A percentile compares a stretch with the other conserved stretches of the same genome.
phyloP scores from a whole-genome alignment of 2,329 filamentous ascomycete species.

The Pseudovirgaria hyperparasitica region DNA sequence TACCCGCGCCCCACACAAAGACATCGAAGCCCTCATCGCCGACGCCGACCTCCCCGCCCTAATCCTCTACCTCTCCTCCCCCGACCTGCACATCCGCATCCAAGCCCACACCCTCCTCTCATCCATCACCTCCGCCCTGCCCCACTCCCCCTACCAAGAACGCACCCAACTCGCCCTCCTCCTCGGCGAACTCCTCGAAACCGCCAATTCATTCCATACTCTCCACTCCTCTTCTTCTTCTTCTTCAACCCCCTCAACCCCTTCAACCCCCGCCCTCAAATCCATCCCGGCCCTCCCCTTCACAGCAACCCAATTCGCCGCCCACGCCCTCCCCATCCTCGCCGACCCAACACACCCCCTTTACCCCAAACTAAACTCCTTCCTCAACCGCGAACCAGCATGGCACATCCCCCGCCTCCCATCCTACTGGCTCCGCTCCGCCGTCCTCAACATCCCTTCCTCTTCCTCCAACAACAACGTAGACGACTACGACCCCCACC shows the following conservation, averaged over 20 bases:
- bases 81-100: conserved; percentile 61
- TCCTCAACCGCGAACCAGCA: conserved; percentile 61
- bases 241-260: no score
- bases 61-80: conserved; percentile 62
- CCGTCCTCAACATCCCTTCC: conserved; percentile 63
- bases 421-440: conserved; percentile 51
- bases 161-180: conserved; percentile 65
- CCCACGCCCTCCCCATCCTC: conserved; percentile 55
- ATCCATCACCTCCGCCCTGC: conserved; percentile 4
- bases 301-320: conserved; percentile 63
- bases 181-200: conserved; percentile 68
- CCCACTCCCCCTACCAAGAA: conserved; percentile 50
- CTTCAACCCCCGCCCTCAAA: conserved; percentile 32
- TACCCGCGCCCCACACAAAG: conserved; percentile 59
- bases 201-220: conserved; percentile 26
- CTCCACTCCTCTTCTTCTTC: no score
- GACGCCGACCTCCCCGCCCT: conserved; percentile 60
- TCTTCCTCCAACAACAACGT: no score
- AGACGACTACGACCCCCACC: conserved; percentile 56
- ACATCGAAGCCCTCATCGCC: conserved; percentile 65
- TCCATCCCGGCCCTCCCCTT: conserved; percentile 55
- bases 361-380: conserved; percentile 77
- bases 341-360: conserved; percentile 67
- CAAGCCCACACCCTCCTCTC: conserved; percentile 49
- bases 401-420: conserved; percentile 53